Percentiles rank a stretch among this genome's conserved stretches.
Evolutionary conservation across 2,329 filamentous ascomycete genomes (phyloP).

Genomic region (Allantophomopsis cytisporea): DNA sequence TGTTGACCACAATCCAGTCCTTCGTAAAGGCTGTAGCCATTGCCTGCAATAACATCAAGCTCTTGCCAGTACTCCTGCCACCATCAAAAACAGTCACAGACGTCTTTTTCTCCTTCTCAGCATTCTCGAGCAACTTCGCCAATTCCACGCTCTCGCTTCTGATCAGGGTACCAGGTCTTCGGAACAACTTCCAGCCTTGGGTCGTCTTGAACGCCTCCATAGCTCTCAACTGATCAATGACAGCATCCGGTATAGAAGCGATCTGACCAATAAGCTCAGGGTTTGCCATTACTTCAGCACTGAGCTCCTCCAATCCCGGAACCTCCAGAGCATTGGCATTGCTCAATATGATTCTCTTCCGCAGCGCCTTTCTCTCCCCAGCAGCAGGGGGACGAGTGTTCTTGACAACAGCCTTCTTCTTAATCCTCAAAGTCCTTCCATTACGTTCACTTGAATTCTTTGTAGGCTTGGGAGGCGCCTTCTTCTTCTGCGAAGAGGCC

Average conservation of each 20-base stretch:
- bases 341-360: conserved; percentile 82
- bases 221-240: conserved; percentile 71
- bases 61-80: conserved; percentile 69
- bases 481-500: conserved; percentile 3
- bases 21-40: conserved; percentile 71
- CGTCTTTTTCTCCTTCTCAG: conserved; percentile 37
- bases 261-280: conserved; percentile 49
- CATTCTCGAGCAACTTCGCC: conserved; percentile 44
- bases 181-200: conserved; percentile 80
- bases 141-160: conserved; percentile 67
- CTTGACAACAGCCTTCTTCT: conserved; percentile 29
- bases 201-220: conserved; percentile 82
- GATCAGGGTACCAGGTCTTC: conserved; percentile 66
- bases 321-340: conserved; percentile 88
- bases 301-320: conserved; percentile 48
- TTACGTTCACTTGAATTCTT: conserved; percentile 5
- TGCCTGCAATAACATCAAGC: conserved; percentile 70
- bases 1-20: conserved; percentile 76
- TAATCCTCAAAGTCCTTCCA: conserved; percentile 18
- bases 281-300: conserved; percentile 36
- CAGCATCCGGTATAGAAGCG: conserved; percentile 49
- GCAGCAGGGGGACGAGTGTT: conserved; percentile 41
- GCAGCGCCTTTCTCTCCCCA: conserved; percentile 76
- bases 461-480: neutral
- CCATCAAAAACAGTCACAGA: conserved; percentile 59